These are phyloP conservation scores for Chlorociboria aeruginascens DNA, from an alignment of 495 filamentous ascomycete species.

Conservation along the genomic window DNA sequence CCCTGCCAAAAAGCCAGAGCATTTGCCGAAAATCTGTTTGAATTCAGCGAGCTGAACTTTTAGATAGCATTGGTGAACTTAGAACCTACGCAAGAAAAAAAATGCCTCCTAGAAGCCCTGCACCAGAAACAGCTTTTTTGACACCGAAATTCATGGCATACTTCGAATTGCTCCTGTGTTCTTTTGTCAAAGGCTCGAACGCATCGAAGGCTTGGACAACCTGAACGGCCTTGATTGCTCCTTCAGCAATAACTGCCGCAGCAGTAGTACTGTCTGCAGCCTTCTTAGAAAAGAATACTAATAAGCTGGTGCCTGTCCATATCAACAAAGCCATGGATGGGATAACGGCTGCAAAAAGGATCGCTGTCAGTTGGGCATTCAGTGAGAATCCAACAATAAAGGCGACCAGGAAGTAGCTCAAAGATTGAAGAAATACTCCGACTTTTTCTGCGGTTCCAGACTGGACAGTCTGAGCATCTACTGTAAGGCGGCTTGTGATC, in stretches of 20 bases:
- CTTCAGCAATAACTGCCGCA: constrained; percentile 36
- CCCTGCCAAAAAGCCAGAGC: constrained; percentile 59
- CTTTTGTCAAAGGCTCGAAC: constrained; percentile 25
- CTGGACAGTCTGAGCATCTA: constrained; percentile 39
- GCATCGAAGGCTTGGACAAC: constrained; percentile 44
- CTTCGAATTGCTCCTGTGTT: constrained; percentile 34
- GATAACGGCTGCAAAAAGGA: constrained; percentile 49
- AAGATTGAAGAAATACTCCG: constrained; percentile 42
- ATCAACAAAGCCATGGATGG: constrained; percentile 39
- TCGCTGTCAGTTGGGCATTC: constrained; percentile 46
- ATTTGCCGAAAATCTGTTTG: constrained; percentile 39
- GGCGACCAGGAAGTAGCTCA: constrained; percentile 50
- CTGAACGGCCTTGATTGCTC: constrained; percentile 35
- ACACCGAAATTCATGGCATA: constrained; percentile 35
- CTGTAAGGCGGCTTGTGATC: constrained; percentile 47
- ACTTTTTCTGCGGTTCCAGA: constrained; percentile 55
- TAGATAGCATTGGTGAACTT: not conserved
- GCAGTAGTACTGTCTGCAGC: constrained; percentile 38
- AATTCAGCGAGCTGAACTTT: not conserved
- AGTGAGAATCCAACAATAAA: constrained; percentile 54
- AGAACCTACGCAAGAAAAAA: constrained; percentile 47
- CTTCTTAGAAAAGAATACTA: constrained; percentile 43
- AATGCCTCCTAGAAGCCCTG: constrained; percentile 48
- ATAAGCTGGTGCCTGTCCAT: constrained; percentile 37
- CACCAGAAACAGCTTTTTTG: constrained; percentile 47